Conservation (phyloP, 495 filamentous ascomycete genomes). For the Elaphomyces granulatus region DNA sequence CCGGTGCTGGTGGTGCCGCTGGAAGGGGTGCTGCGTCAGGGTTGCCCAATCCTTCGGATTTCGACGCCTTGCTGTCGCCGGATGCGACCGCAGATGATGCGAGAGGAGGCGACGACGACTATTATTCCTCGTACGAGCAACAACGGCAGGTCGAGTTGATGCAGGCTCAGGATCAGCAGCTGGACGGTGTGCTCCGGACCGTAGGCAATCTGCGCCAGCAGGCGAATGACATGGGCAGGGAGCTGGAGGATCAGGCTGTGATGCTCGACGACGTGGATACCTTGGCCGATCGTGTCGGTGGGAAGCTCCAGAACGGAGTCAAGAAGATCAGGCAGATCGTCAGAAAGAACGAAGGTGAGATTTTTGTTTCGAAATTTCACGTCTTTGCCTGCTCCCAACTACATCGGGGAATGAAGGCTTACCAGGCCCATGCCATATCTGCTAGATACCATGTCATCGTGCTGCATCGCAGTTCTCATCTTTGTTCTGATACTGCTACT, state of each 20-base stretch:
- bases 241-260: conserved; percentile 83
- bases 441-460: conserved; percentile 75
- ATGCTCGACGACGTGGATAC: conserved; percentile 68
- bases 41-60: conserved; percentile 59
- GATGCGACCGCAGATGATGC: conserved; percentile 13
- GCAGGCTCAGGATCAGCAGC: conserved; percentile 84
- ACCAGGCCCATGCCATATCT: no score
- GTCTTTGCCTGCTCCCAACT: no score
- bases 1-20: conserved; percentile 9
- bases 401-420: no score
- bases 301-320: conserved; percentile 71
- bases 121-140: conserved; percentile 77
- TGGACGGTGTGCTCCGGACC: conserved; percentile 85
- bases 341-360: conserved; percentile 76
- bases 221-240: conserved; percentile 87
- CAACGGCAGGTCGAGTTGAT: conserved; percentile 83
- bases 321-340: conserved; percentile 74
- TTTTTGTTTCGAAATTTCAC: conserved; percentile 3
- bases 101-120: conserved; percentile 42
- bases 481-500: conserved; percentile 73
- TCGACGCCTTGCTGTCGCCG: conserved; percentile 30
- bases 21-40: conserved; percentile 22
- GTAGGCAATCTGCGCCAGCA: conserved; percentile 80
- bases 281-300: conserved; percentile 72
- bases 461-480: conserved; percentile 79